A percentile compares a stretch with the other conserved stretches of the same genome.
phyloP scores from a whole-genome alignment of 2,329 filamentous ascomycete species.

The Botrytis deweyae region DNA sequence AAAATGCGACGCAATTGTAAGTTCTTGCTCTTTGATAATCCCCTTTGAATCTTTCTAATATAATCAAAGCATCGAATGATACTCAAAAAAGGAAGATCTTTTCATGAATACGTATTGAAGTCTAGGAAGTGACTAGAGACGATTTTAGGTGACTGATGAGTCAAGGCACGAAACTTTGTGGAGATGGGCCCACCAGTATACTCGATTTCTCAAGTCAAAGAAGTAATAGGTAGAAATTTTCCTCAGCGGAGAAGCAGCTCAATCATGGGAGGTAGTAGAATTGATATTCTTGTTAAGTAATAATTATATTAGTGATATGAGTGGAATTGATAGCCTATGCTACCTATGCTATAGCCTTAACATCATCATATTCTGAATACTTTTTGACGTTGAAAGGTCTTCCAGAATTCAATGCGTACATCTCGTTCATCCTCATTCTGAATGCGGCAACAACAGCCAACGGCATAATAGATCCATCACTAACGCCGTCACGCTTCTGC shows the following conservation, averaged over 20 bases:
- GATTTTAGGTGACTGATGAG: background rate
- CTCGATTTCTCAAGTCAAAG: background rate
- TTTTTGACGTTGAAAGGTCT: background rate
- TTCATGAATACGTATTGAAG: background rate
- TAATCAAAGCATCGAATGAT: background rate
- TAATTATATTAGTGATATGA: background rate
- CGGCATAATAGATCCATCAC: background rate
- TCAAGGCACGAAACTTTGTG: too few species aligned
- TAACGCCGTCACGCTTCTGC: background rate
- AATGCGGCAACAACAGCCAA: background rate
- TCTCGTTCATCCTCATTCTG: constrained; percentile 8
- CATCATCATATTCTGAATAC: background rate
- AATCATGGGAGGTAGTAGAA: background rate
- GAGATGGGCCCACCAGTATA: background rate
- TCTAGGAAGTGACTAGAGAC: background rate
- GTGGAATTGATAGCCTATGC: background rate
- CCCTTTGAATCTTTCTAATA: background rate
- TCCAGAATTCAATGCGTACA: background rate
- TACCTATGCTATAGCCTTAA: background rate
- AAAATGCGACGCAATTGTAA: background rate
- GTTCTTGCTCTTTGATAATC: background rate
- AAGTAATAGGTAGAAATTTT: background rate
- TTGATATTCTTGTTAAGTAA: background rate
- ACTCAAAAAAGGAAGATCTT: background rate
- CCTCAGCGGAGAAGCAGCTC: background rate